Percentiles rank a stretch among this genome's conserved stretches.
Evolutionary conservation across 768 basidiomycete species (phyloP).

Genomic region (Suillus cothurnatus): DNA sequence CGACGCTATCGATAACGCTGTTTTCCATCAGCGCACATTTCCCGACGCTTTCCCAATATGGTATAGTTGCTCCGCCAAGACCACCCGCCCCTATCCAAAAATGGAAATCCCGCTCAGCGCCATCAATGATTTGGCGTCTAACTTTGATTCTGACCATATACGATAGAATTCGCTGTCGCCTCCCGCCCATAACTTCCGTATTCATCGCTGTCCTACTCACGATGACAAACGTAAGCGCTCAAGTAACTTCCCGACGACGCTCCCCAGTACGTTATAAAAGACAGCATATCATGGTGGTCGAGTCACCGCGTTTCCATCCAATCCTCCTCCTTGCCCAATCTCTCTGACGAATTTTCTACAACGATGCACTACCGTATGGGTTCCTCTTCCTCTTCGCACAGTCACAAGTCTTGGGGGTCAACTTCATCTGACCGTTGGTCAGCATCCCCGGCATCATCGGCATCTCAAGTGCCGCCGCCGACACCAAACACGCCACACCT

Average conservation of each 20-base stretch:
- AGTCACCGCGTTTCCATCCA: constrained; percentile 18
- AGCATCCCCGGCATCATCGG: constrained; percentile 17
- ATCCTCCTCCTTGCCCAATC: not conserved
- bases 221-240: constrained; percentile 5
- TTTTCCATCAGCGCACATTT: constrained; percentile 20
- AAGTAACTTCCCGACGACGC: constrained; percentile 26
- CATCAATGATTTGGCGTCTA: constrained; percentile 13
- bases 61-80: constrained; percentile 19
- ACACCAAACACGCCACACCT: constrained; percentile 25
- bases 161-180: constrained; percentile 23
- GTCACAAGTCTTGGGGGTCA: constrained; percentile 25
- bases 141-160: constrained; percentile 18
- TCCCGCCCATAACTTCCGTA: constrained; percentile 26
- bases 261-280: constrained; percentile 28
- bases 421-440: constrained; percentile 10
- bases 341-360: no score
- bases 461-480: constrained; percentile 20
- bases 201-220: constrained; percentile 14
- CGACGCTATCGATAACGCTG: not conserved
- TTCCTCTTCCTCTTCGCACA: constrained; percentile 12
- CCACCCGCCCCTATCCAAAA: constrained; percentile 19
- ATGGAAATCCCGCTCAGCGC: constrained; percentile 20
- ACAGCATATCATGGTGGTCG: constrained; percentile 14
- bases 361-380: constrained; percentile 24
- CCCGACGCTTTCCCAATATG: constrained; percentile 25